Conservation (phyloP, 225 moss, liverwort and hornwort species). For the Neckera pumila region DNA sequence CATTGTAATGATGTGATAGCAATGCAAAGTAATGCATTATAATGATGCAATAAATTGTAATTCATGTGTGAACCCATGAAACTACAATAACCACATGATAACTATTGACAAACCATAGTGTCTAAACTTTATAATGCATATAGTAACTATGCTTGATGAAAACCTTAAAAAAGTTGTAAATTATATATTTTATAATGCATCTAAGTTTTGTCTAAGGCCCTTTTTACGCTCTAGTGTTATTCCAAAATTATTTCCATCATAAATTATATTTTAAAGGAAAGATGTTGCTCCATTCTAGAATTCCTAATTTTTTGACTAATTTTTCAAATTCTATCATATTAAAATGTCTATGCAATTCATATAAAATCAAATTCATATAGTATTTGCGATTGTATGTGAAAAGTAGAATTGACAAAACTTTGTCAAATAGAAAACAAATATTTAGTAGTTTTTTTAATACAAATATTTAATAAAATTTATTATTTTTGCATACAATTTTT, state of each 20-base stretch:
- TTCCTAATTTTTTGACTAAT: too few relatives aligned
- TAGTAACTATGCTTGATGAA: background rate
- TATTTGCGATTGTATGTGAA: background rate
- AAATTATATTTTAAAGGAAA: background rate
- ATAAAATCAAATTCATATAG: background rate
- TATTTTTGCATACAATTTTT: background rate
- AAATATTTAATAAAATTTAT: background rate
- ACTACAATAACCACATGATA: too few relatives aligned
- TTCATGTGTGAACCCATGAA: too few relatives aligned
- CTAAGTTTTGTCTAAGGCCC: background rate
- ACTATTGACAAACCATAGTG: too few relatives aligned
- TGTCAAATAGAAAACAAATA: background rate
- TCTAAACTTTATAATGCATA: too few relatives aligned
- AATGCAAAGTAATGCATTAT: too few relatives aligned
- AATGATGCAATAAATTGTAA: too few relatives aligned
- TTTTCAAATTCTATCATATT: background rate
- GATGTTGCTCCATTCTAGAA: background rate
- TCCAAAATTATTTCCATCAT: rapidly evolving
- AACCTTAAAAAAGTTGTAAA: background rate
- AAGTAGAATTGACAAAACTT: background rate
- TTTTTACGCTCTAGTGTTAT: background rate
- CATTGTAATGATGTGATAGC: too few relatives aligned
- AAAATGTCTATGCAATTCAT: too few relatives aligned
- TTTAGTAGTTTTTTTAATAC: background rate
- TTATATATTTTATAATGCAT: rapidly evolving